A percentile compares a stretch with the other conserved stretches of the same genome.
These are phyloP conservation scores for Beauveria scarabaeidicola DNA, from an alignment of 2,329 filamentous ascomycete genomes.

Conservation along the genomic window DNA sequence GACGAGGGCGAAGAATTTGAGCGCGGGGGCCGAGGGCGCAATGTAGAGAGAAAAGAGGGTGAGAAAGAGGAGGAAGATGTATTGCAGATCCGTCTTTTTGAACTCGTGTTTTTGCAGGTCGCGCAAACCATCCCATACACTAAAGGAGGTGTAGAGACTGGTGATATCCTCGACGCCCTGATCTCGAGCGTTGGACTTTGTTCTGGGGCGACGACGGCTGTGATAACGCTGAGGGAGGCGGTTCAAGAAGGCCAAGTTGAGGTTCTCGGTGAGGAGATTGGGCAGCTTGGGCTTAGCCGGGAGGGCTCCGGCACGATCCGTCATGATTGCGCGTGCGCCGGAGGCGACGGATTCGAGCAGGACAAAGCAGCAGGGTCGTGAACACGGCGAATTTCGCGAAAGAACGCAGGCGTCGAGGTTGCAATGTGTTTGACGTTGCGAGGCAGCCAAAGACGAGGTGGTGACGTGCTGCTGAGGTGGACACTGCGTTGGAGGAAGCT, in stretches of 20 bases:
- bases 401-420: background rate
- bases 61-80: constrained; percentile 63
- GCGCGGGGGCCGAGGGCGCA: constrained; percentile 68
- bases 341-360: background rate
- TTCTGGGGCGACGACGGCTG: constrained; percentile 29
- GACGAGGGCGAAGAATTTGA: constrained; percentile 66
- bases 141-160: constrained; percentile 72
- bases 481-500: background rate
- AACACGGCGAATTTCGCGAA: background rate
- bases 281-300: constrained; percentile 34
- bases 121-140: constrained; percentile 66
- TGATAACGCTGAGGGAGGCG: constrained; percentile 33
- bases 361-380: background rate
- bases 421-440: background rate
- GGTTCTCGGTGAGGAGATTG: constrained; percentile 30
- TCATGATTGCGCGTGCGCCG: constrained; percentile 24
- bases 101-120: constrained; percentile 70
- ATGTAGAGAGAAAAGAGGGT: constrained; percentile 78
- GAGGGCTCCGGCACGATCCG: constrained; percentile 28
- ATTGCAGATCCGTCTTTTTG: constrained; percentile 78
- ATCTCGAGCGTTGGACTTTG: constrained; percentile 28
- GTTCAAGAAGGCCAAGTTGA: constrained; percentile 35
- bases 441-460: background rate
- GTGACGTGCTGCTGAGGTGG: constrained; percentile 4
- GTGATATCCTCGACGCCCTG: constrained; percentile 53